Percentiles rank a stretch among this genome's conserved stretches.
Conservation (phyloP, 2,329 filamentous ascomycete genomes). For the Colletotrichum limetticola region DNA sequence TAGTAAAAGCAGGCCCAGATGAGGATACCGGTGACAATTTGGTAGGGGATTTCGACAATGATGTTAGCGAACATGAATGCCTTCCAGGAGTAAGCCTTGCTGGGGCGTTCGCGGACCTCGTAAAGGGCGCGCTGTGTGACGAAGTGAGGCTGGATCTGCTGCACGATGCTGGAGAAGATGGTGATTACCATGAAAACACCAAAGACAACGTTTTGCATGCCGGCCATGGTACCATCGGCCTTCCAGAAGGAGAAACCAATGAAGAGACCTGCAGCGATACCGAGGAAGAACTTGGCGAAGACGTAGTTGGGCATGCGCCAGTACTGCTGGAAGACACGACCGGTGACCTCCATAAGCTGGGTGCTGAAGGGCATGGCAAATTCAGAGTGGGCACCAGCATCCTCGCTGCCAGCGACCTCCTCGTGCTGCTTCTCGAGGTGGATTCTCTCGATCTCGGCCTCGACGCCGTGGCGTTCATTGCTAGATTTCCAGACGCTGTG, state of each 20-base stretch:
- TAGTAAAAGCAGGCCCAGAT: slow-evolving; percentile 77
- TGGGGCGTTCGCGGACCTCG: slow-evolving; percentile 80
- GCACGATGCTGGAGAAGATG: slow-evolving; percentile 76
- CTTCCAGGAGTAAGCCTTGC: slow-evolving; percentile 80
- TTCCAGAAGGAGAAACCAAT: slow-evolving; percentile 79
- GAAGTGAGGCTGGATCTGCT: slow-evolving; percentile 82
- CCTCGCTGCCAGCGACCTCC: slow-evolving; percentile 33
- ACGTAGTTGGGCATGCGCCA: slow-evolving; percentile 85
- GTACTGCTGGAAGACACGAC: slow-evolving; percentile 83
- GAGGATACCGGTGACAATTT: slow-evolving; percentile 71
- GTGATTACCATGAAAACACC: slow-evolving; percentile 80
- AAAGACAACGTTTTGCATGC: slow-evolving; percentile 81
- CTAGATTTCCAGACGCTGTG: slow-evolving; percentile 72
- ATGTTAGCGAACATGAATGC: slow-evolving; percentile 79
- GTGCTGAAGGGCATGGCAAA: slow-evolving; percentile 79
- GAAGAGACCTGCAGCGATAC: slow-evolving; percentile 70
- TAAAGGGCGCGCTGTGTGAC: slow-evolving; percentile 79
- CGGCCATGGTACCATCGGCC: slow-evolving; percentile 65
- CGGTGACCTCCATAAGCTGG: slow-evolving; percentile 74
- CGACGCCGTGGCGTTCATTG: slow-evolving; percentile 60
- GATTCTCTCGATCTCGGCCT: slow-evolving; percentile 72
- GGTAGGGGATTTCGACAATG: slow-evolving; percentile 78
- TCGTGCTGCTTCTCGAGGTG: slow-evolving; percentile 57
- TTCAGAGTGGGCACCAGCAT: slow-evolving; percentile 60
- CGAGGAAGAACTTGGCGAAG: slow-evolving; percentile 76